These are phyloP conservation scores for Dalechampia spathulata DNA, from an alignment of 441 rosid species.

Conservation along the genomic window DNA sequence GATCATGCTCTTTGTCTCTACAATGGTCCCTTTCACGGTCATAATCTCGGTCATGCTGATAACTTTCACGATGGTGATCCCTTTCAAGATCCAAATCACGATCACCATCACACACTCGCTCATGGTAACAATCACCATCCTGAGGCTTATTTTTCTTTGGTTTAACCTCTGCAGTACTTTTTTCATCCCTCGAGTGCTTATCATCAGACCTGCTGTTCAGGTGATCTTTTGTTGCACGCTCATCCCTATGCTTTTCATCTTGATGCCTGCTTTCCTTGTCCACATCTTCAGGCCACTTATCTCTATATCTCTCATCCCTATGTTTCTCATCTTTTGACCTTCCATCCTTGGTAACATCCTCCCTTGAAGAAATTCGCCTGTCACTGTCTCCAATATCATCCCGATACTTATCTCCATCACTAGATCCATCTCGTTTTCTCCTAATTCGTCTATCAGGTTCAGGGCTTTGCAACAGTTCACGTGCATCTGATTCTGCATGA, in stretches of 20 bases:
- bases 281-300: slow-evolving; percentile 43
- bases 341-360: slow-evolving; percentile 50
- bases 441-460: slow-evolving; percentile 56
- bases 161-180: slow-evolving; percentile 33
- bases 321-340: slow-evolving; percentile 61
- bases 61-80: slow-evolving; percentile 20
- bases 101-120: slow-evolving; percentile 22
- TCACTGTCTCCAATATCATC: slow-evolving; percentile 53
- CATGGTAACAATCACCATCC: slow-evolving; percentile 42
- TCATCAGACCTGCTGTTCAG: slow-evolving; percentile 48
- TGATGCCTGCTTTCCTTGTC: slow-evolving; percentile 51
- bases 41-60: slow-evolving; percentile 28
- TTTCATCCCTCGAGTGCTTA: slow-evolving; percentile 50
- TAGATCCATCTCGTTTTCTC: slow-evolving; percentile 64
- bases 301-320: slow-evolving; percentile 53
- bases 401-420: slow-evolving; percentile 48
- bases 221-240: slow-evolving; percentile 48
- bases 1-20: slow-evolving; percentile 11
- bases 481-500: slow-evolving; percentile 45
- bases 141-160: slow-evolving; percentile 49
- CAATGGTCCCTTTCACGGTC: slow-evolving; percentile 19
- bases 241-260: slow-evolving; percentile 68
- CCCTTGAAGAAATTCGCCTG: slow-evolving; percentile 37
- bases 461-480: slow-evolving; percentile 38
- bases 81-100: slow-evolving; percentile 13